Conservation (phyloP, 345 rosid genomes). For the Microthlaspi erraticum region DNA sequence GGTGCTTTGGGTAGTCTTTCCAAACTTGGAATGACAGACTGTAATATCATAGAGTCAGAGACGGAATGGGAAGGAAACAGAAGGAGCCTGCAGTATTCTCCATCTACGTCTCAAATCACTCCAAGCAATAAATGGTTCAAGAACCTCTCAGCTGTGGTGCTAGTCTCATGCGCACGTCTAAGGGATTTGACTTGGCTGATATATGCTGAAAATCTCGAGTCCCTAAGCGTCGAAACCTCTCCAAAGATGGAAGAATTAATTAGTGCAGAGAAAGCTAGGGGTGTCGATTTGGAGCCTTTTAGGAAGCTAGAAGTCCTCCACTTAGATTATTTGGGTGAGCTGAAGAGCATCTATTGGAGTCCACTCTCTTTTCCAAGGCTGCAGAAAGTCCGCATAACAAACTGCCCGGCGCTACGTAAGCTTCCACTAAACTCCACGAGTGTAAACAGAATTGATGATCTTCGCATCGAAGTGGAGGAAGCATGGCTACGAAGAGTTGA, state of each 20-base stretch:
- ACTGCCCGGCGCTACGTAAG: not conserved
- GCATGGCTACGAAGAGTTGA: not conserved
- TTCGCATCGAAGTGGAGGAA: not conserved
- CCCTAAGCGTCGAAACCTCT: not conserved
- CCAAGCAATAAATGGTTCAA: constrained; percentile 18
- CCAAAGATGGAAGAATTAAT: constrained; percentile 21
- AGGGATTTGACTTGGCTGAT: constrained; percentile 28
- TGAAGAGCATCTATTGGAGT: constrained; percentile 1
- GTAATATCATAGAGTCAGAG: constrained; percentile 3
- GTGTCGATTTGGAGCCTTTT: not conserved
- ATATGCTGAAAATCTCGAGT: constrained; percentile 15
- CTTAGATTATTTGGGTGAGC: not conserved
- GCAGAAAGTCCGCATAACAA: not conserved
- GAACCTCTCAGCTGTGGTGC: constrained; percentile 20
- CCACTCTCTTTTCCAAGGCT: constrained; percentile 3
- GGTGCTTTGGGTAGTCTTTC: constrained; percentile 13
- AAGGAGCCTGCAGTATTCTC: not conserved
- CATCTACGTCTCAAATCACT: constrained; percentile 1
- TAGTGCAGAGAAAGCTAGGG: constrained; percentile 6
- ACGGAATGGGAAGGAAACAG: not conserved
- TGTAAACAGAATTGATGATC: not conserved
- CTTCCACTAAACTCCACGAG: not conserved
- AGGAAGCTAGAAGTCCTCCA: not conserved
- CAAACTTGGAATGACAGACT: constrained; percentile 18
- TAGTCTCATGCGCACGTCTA: constrained; percentile 13